These are phyloP conservation scores for Fusarium sp. DNA, from an alignment of 2,329 filamentous ascomycete species.

Conservation along the genomic window DNA sequence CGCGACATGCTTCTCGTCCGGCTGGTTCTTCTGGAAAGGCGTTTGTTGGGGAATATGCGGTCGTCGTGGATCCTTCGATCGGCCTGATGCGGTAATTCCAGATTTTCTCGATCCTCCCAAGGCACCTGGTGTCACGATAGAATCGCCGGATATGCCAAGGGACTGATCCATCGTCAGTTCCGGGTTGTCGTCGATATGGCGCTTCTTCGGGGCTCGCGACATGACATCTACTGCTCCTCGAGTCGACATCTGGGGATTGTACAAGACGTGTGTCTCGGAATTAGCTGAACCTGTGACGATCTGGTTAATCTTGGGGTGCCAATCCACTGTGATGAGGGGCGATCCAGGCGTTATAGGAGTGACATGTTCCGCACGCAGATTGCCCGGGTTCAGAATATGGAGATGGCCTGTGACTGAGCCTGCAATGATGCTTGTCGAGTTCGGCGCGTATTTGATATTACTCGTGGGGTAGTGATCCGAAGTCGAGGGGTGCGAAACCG, in stretches of 20 bases:
- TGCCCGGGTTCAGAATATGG: constrained; percentile 94
- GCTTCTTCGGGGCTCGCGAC: constrained; percentile 92
- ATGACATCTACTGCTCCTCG: constrained; percentile 90
- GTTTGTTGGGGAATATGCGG: constrained; percentile 89
- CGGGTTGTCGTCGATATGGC: constrained; percentile 94
- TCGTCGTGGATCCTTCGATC: constrained; percentile 80
- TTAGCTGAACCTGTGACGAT: constrained; percentile 95
- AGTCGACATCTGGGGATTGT: constrained; percentile 84
- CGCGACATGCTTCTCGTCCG: constrained; percentile 89
- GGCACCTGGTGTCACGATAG: constrained; percentile 78
- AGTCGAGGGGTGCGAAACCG: constrained; percentile 82
- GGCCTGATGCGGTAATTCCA: constrained; percentile 82
- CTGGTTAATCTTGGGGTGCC: constrained; percentile 96
- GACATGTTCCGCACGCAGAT: constrained; percentile 84
- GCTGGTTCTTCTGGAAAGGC: constrained; percentile 90
- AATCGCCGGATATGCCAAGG: constrained; percentile 84
- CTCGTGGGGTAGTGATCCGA: constrained; percentile 85
- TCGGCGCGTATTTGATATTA: constrained; percentile 91
- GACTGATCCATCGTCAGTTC: constrained; percentile 86
- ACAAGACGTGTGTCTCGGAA: constrained; percentile 88
- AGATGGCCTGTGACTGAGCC: constrained; percentile 88
- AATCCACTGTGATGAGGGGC: constrained; percentile 85
- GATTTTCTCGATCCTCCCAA: constrained; percentile 65
- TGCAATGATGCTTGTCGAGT: constrained; percentile 85
- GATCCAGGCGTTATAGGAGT: constrained; percentile 90